Base-by-base conservation (phyloP, 805 yeast species). In the Yarrowia porcina region DNA sequence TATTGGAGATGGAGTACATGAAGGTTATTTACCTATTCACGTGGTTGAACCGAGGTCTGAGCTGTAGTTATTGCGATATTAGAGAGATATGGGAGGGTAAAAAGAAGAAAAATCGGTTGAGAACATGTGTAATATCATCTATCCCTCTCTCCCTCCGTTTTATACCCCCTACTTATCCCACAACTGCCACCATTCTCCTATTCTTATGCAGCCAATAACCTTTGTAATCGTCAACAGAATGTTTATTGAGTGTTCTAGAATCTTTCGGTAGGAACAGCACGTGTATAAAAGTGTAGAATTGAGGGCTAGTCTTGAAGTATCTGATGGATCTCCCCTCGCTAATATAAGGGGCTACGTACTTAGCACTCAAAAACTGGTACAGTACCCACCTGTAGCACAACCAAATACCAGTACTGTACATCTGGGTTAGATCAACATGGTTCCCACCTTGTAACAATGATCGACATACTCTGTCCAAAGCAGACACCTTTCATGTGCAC, bases 211-310 rank as follows among this genome's bases (percentile, higher is more conserved):
- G n/a, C 20, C 8, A 25, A 17, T 45, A 45, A 15, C 52, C 35
- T 45, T 45, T 45, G 23, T 12, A 45, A 45, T 13, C 52, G 30
- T 45, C 52, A 45, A 45, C 52, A 20, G 36, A 45, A 45, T 30
- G 36, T 45, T 38, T 27, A 27, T n/a, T 18, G 35, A 12, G 25
- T 45, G 52, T 45, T 45, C 52, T 45, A 45, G 52, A 45, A 45
- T 44, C 52, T 30, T 45, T 30, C 20, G 15, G 41, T 6, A 25
- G 28, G 28, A 25, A 25, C 8, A 25, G 8, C 28, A 25, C 28
- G 8, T 25, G 28, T 25, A 8, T 4, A 25, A 25, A n/a, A n/a
- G n/a, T 17, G 36, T 5, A 32, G 6, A 15, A 33, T 33, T 33
- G 36, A 33, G 36, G 5, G 36, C 36, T n/a, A n/a, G n/a, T n/a